Evolutionary conservation across 2,329 filamentous ascomycete genomes (phyloP).

Genomic region (Escovopsis sp.): DNA sequence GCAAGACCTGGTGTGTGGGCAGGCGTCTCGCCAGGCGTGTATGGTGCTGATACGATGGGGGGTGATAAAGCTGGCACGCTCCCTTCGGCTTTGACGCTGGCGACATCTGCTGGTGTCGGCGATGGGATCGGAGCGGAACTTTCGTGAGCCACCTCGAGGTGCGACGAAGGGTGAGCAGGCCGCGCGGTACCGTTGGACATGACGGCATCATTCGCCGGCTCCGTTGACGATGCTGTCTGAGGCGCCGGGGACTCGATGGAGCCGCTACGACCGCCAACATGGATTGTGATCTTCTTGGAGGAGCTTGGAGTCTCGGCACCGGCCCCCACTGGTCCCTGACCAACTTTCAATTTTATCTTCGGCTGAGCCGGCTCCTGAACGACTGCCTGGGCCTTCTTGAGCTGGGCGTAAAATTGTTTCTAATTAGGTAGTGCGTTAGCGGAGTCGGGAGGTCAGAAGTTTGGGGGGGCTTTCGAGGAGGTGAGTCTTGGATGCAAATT

Average conservation of each 20-base stretch:
- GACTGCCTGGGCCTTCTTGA: conserved; percentile 56
- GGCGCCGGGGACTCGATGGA: conserved; percentile 37
- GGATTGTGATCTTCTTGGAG: conserved; percentile 56
- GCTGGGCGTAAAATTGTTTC: conserved; percentile 52
- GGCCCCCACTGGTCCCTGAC: conserved; percentile 16
- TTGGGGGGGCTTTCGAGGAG: too few relatives aligned
- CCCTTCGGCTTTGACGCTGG: conserved; percentile 23
- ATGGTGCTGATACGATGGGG: conserved; percentile 4
- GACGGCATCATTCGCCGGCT: conserved; percentile 5
- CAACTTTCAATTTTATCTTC: conserved; percentile 69
- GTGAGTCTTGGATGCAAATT: conserved; percentile 4
- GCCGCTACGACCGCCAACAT: conserved; percentile 46
- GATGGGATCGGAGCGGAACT: conserved; percentile 24
- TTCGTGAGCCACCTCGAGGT: conserved; percentile 26
- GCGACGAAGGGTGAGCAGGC: neutral
- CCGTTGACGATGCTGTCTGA: conserved; percentile 17
- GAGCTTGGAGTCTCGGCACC: conserved; percentile 26
- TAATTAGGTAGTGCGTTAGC: conserved; percentile 20
- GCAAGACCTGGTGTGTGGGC: conserved; percentile 7
- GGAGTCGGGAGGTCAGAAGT: too few relatives aligned
- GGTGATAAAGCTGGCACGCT: conserved; percentile 13
- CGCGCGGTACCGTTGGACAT: conserved; percentile 5
- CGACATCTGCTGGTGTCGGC: conserved; percentile 28
- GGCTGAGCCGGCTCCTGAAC: conserved; percentile 60
- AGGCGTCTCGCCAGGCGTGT: conserved; percentile 7